A percentile compares a stretch with the other conserved stretches of the same genome.
Evolutionary conservation across 495 filamentous ascomycete genomes (phyloP).

Genomic region (Clohesyomyces aquaticus): DNA sequence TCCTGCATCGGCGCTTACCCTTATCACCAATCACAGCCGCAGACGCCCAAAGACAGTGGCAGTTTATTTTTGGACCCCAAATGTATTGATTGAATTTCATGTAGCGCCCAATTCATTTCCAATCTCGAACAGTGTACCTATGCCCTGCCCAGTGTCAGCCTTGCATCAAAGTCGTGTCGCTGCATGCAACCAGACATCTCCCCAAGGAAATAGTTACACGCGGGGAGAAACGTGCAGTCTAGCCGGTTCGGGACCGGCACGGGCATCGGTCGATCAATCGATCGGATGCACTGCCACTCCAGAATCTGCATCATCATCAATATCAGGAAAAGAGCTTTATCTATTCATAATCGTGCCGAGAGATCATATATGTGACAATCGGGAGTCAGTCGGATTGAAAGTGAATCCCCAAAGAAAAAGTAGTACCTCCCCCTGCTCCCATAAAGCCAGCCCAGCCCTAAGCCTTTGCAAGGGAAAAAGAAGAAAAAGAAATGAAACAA

Average conservation of each 20-base stretch:
- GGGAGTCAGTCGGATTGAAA: neutral
- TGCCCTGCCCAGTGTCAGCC: too few species aligned
- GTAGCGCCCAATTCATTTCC: too few species aligned
- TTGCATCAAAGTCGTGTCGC: too few species aligned
- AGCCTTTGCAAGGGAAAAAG: constrained; percentile 10
- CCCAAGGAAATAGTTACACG: too few species aligned
- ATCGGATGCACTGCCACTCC: constrained; percentile 9
- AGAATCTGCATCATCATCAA: neutral
- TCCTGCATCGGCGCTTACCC: constrained; percentile 37
- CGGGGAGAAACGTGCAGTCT: constrained; percentile 9
- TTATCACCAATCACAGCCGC: constrained; percentile 12
- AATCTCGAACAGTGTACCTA: too few species aligned
- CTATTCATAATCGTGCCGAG: constrained; percentile 31
- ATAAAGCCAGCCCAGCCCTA: constrained; percentile 4
- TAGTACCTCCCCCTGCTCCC: constrained; percentile 7
- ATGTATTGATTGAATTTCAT: neutral
- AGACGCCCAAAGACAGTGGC: constrained; percentile 4
- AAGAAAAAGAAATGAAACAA: constrained; percentile 15
- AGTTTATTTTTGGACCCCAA: constrained; percentile 5
- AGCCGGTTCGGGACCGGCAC: too few species aligned
- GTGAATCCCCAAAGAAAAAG: constrained; percentile 2
- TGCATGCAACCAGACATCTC: too few species aligned
- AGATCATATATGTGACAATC: constrained; percentile 7
- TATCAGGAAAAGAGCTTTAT: neutral
- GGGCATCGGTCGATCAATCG: too few species aligned